Evolutionary conservation across 2,329 filamentous ascomycete species (phyloP).

Genomic region (Diaporthe amygdali): DNA sequence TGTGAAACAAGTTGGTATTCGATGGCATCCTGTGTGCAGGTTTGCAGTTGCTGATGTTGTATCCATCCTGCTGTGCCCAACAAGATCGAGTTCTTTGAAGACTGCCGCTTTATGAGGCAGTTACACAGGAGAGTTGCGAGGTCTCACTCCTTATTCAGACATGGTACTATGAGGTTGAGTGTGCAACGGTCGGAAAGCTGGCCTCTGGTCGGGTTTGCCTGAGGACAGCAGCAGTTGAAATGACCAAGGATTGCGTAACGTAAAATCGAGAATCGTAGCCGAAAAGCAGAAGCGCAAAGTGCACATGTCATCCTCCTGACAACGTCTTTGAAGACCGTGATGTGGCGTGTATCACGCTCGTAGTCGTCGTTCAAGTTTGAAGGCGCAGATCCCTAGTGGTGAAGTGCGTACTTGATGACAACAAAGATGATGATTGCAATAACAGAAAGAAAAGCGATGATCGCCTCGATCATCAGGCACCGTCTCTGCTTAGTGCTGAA

Average conservation of each 20-base stretch:
- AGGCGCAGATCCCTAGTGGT: not conserved
- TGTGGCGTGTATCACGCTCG: not conserved
- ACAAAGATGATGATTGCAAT: conserved; percentile 28
- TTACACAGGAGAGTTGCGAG: not conserved
- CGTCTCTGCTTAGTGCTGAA: conserved; percentile 44
- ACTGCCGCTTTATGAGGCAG: not conserved
- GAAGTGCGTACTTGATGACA: conserved; percentile 25
- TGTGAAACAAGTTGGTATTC: not conserved
- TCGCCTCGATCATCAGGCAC: conserved; percentile 40
- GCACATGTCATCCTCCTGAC: not conserved
- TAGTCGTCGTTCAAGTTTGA: not conserved
- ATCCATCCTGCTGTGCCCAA: not conserved
- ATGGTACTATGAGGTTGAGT: not conserved
- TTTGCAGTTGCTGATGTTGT: not conserved
- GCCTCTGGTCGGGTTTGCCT: not conserved
- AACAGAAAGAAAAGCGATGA: conserved; percentile 29
- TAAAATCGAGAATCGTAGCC: not conserved
- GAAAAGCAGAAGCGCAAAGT: not conserved
- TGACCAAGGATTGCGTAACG: not conserved
- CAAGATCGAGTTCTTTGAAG: no score
- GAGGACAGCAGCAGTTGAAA: not conserved
- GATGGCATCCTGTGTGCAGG: not conserved
- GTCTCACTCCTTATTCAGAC: not conserved
- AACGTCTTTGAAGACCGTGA: not conserved
- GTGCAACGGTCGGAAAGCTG: not conserved